Evolutionary conservation across 306 rosid species (phyloP), one percentile per base, ranked within the genome.

Genomic region (Prunus davidiana): DNA sequence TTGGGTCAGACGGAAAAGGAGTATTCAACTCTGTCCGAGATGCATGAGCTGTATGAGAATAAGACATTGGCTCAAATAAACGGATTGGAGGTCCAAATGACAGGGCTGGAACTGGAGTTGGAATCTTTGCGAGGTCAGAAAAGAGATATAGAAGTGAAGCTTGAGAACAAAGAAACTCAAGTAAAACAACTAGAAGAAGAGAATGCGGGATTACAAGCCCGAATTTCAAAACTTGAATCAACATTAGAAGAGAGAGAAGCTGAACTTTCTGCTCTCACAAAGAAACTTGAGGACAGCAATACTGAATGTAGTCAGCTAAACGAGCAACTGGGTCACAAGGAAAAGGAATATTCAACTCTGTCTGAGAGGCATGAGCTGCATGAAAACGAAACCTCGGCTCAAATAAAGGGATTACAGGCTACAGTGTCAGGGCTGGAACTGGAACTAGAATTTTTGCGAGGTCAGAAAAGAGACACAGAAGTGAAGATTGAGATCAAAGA

Each of bases 1-100:
- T 78, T 78, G 80, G 87, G 82, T 56, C 89, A 69, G 82, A 89
- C 78, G 75, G 91, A 87, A 58, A 80, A 76, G 49, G 92, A 89
- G 74, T 64, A 84, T 83, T 81, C 86, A 46, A 66, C 75, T 78
- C 86, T 93, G 80, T 84, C 83, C 58, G 87, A 88, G 83, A 79
- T 12, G 83, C 93, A 86, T 47, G 87, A 84, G 79, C 82, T 64
- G 8, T 18, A 69, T 69, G 61, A 9, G 74, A 18, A 32, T 19
- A 51, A 73, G 14, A 67, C 83, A 55, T 56, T 34, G 30, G 64
- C 64, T 10, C 69, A 18, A 66, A 67, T 73, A 27, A 47, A 55
- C 7, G 83, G 46, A 46, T 72, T 73, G 8, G 83, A 73, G 79
- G 57, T 16, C 1, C 14, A n/a, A 72, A 58, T 85, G 55, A 30